Conservation (phyloP, 768 basidiomycete species). For the Lyophyllum shimeji region DNA sequence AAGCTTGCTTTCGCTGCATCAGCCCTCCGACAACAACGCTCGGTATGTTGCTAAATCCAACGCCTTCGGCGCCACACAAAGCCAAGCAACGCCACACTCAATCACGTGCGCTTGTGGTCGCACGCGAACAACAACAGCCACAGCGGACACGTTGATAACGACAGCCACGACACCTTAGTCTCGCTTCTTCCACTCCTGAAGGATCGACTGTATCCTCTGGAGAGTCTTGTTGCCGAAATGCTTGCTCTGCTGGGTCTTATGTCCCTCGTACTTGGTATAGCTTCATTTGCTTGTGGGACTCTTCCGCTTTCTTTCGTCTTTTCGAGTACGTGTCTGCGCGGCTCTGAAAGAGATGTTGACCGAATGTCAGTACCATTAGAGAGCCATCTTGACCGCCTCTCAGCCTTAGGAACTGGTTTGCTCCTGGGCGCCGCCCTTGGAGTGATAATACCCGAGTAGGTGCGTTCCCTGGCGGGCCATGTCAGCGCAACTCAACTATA, state of each 20-base stretch:
- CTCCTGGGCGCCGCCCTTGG: slow-evolving; percentile 88
- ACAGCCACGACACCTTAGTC: not conserved
- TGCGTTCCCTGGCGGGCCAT: slow-evolving; percentile 16
- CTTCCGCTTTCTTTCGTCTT: slow-evolving; percentile 74
- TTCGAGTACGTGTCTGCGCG: slow-evolving; percentile 51
- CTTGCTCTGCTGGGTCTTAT: slow-evolving; percentile 47
- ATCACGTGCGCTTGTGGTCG: slow-evolving; percentile 4
- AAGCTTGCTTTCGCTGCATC: no score
- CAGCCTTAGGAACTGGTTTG: slow-evolving; percentile 74
- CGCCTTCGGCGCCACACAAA: not conserved
- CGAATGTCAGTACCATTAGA: slow-evolving; percentile 22
- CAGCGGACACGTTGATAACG: not conserved
- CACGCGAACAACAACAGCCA: not conserved
- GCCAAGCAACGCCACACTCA: not conserved
- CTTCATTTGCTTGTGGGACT: slow-evolving; percentile 70
- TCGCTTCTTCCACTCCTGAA: not conserved
- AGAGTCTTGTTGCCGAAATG: slow-evolving; percentile 24
- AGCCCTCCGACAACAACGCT: no score
- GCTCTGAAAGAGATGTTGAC: not conserved
- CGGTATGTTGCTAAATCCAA: not conserved
- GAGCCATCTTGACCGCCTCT: slow-evolving; percentile 41
- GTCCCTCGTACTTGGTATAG: slow-evolving; percentile 58
- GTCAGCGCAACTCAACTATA: not conserved
- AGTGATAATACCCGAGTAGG: slow-evolving; percentile 92
- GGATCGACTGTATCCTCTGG: not conserved